These are phyloP conservation scores for Scleromitrula shiraiana DNA, from an alignment of 2,329 filamentous ascomycete genomes.

Conservation along the genomic window DNA sequence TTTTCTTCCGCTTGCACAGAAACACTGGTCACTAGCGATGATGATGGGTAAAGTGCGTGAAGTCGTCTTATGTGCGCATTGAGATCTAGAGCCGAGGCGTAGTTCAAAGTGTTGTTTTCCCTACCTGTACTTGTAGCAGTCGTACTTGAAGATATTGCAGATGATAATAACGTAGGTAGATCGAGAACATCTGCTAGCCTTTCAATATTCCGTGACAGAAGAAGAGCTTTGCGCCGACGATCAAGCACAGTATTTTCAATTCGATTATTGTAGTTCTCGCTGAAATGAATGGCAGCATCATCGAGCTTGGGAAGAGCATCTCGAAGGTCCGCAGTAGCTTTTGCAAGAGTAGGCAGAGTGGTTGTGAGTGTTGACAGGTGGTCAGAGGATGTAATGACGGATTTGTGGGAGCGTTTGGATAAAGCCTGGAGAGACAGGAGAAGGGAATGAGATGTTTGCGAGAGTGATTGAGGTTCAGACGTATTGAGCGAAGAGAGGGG, in stretches of 20 bases:
- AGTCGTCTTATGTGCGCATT: conserved; percentile 89
- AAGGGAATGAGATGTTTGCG: conserved; percentile 71
- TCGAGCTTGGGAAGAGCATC: conserved; percentile 73
- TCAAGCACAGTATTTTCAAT: conserved; percentile 61
- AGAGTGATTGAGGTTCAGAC: conserved; percentile 70
- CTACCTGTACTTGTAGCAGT: conserved; percentile 34
- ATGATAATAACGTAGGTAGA: conserved; percentile 75
- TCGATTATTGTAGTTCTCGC: conserved; percentile 71
- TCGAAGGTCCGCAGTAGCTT: conserved; percentile 58
- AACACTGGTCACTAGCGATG: conserved; percentile 65
- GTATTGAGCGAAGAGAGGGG: conserved; percentile 64
- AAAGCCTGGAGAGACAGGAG: conserved; percentile 78
- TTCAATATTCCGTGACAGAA: conserved; percentile 80
- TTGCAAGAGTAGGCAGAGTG: conserved; percentile 63
- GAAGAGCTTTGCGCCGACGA: conserved; percentile 67
- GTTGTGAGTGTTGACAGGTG: conserved; percentile 65
- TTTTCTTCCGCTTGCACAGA: conserved; percentile 71
- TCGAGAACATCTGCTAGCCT: conserved; percentile 86
- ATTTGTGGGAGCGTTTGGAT: conserved; percentile 80
- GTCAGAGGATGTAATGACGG: conserved; percentile 72
- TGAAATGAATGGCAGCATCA: conserved; percentile 69
- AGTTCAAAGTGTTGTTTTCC: conserved; percentile 53
- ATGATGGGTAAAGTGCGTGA: conserved; percentile 73
- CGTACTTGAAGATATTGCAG: conserved; percentile 51
- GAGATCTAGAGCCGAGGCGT: conserved; percentile 82